Base-by-base conservation (phyloP, 2,329 filamentous ascomycete genomes). In the Shiraia sp. region DNA sequence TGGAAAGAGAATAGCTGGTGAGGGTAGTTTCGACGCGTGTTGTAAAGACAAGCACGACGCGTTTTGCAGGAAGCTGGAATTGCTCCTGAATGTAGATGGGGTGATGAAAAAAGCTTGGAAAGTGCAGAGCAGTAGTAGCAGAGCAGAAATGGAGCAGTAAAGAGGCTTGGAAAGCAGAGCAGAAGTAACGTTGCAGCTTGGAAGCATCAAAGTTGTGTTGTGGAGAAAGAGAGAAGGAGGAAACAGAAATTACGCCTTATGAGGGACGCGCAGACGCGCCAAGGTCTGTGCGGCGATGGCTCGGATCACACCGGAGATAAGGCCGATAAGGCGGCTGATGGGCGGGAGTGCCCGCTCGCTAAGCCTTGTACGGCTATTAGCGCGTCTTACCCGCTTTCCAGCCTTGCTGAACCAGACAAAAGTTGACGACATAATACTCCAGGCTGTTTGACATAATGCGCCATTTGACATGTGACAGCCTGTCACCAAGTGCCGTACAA, bases 11-110 rank as follows among this genome's bases (percentile, higher is more conserved):
- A 32, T 29, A 10, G 33, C 17, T 24, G 24, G 4, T 24, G 43
- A 24, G 29, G 27, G 26, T 19, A 17, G 22, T 27, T 32, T 17
- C 32, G 34, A 13, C 16, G 30, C 16, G 15, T 10, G 15, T 32
- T 5, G 33, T 39, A 23, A 36, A 45, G 45, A 22, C 42, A 49
- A 42, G 17, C 28, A 32, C 28, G 42, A 47, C 48, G 49, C 47
- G 51, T 32, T 39, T 35, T 42, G 40, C 15, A 35, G 33, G 23
- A 25, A 27, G 19, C 24, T 23, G 13, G 26, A 38, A 34, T 31
- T 31, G 36, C 40, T 36, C 35, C 34, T 40, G 40, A 40, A 32
- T 36, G 36, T 37, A 39, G 42, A 32, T 45, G 45, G 36, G 15
- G 27, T 23, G 29, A 28, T 23, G 29, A 28, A 35, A 36, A 49